Percentiles rank a stretch among this genome's conserved stretches.
Conservation (phyloP, 106 monocot species). For the Dioscorea alata region DNA sequence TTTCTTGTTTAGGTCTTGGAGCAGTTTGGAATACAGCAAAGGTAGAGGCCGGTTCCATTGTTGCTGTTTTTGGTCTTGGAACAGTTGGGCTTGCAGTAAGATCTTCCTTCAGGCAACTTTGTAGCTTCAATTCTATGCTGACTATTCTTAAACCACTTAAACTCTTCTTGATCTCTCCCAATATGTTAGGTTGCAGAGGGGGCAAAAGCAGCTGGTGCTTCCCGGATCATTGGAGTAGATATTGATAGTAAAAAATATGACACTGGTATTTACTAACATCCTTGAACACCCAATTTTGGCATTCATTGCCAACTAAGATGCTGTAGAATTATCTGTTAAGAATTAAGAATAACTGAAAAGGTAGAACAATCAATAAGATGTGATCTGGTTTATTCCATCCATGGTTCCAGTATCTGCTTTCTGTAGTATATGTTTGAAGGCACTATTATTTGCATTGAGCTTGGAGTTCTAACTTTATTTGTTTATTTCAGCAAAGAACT, state of each 20-base stretch:
- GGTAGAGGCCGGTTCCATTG: constrained; percentile 87
- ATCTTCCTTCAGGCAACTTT: background rate
- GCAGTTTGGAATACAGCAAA: constrained; percentile 99
- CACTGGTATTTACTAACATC: constrained; percentile 29
- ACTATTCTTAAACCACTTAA: too few species aligned
- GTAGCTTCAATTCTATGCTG: too few species aligned
- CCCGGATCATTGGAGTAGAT: constrained; percentile 87
- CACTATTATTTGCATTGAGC: background rate
- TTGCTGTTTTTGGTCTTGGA: constrained; percentile 96
- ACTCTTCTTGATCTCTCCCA: background rate
- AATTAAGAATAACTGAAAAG: too few species aligned
- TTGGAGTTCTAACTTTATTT: background rate
- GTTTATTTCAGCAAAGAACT: constrained; percentile 73
- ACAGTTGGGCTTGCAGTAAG: constrained; percentile 99
- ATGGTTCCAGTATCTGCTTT: too few species aligned
- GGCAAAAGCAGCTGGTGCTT: constrained; percentile 92
- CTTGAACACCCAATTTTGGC: background rate
- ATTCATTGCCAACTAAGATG: background rate
- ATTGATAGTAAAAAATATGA: constrained; percentile 93
- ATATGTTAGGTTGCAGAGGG: constrained; percentile 87
- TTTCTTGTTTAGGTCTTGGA: constrained; percentile 68
- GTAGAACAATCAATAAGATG: too few species aligned
- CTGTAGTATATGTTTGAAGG: too few species aligned
- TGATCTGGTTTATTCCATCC: too few species aligned
- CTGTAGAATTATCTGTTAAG: too few species aligned